These are phyloP conservation scores for Rhodotorula sp. DNA, from an alignment of 1,284 basidiomycete species.

Conservation along the genomic window DNA sequence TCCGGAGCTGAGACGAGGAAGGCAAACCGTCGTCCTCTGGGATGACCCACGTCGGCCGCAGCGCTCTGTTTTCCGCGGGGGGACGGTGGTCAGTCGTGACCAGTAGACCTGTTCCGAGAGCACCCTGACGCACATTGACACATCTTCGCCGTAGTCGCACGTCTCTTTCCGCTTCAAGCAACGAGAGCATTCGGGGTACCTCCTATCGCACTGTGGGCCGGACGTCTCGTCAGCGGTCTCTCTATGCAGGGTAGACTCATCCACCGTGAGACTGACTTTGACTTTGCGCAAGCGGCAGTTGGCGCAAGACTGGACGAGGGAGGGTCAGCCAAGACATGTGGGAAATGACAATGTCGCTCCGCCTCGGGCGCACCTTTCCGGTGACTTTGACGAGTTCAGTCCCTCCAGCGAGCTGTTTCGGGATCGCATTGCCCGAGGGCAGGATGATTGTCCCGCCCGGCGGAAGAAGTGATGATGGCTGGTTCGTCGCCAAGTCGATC, in stretches of 20 bases:
- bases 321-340: not conserved
- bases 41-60: conserved; percentile 19
- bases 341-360: no score
- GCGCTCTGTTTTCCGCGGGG: conserved; percentile 4
- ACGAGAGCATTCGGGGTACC: conserved; percentile 30
- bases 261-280: conserved; percentile 1
- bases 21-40: not conserved
- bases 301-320: conserved; percentile 12
- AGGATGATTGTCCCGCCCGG: conserved; percentile 12
- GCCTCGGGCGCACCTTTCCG: conserved; percentile 16
- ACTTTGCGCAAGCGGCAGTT: conserved; percentile 32
- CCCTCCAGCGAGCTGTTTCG: not conserved
- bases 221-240: not conserved
- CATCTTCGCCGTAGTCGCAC: conserved; percentile 34
- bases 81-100: not conserved
- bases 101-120: no score
- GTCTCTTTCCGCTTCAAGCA: conserved; percentile 27
- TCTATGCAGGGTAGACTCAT: not conserved
- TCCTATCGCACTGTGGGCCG: conserved; percentile 23
- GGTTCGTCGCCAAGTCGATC: not conserved
- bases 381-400: conserved; percentile 31
- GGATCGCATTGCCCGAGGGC: not conserved
- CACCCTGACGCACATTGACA: conserved; percentile 17
- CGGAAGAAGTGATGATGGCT: conserved; percentile 1
- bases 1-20: not conserved